Base-by-base conservation (phyloP, 2,329 filamentous ascomycete species). In the Curvularia sp. region DNA sequence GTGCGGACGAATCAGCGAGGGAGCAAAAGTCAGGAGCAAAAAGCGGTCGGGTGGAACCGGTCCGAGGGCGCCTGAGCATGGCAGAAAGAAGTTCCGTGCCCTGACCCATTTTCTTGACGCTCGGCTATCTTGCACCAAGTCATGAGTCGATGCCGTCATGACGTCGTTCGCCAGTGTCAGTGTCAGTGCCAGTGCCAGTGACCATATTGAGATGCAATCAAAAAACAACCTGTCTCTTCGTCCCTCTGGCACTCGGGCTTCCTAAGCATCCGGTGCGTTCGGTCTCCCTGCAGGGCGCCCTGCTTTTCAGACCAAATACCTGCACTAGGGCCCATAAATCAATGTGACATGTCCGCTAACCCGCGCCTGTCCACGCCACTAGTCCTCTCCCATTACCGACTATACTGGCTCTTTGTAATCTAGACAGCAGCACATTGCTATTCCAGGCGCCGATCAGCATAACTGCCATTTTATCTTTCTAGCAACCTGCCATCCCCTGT, bases 11-110 rank as follows among this genome's bases (percentile, higher is more conserved):
- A 67, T 67, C 57, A 65, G 49, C 53, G 36, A 12, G 3, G 52
- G 13, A 52, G 28, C 15, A 60, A 60, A 64, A 57, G 58, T 65
- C 53, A 65, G 60, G 50, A 36, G 32, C 48, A 53, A 50, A 50
- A 55, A 15, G 32, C 34, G 55, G 39, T 64, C 65, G 65, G 65
- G 61, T 57, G 63, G 53, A 66, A 60, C 63, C 65, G 65, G 65
- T 53, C 57, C 61, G 59, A 50, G 42, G 52, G 13, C 30, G 21
- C 32, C 49, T 57, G 32, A 27, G 36, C 50, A 53, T 51, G 49
- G 55, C 49, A 51, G 46, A 42, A 55, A 39, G 51, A 61, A 41
- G 45, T 39, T 42, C 54, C 25, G 38, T 48, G 54, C 32, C 39
- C 19, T 48, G 49, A 36, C 27, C 49, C 48, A 42, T 30, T 42